A percentile compares a stretch with the other conserved stretches of the same genome.
phyloP scores from a whole-genome alignment of 441 rosid genomes.

The Syzygium syzygioides region DNA sequence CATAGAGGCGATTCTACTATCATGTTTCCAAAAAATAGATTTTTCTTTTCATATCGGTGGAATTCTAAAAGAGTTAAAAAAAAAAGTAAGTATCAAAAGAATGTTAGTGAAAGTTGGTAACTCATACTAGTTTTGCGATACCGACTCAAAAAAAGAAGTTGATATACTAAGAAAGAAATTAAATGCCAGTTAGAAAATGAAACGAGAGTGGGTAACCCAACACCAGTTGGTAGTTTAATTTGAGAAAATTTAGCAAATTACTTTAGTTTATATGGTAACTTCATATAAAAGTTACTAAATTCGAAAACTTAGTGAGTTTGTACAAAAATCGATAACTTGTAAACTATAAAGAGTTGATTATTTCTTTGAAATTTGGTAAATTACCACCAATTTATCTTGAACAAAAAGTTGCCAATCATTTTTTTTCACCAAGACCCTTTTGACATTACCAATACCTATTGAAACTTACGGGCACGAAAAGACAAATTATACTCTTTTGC shows the following conservation, averaged over 20 bases:
- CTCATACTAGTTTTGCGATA: background rate
- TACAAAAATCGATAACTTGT: background rate
- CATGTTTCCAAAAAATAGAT: background rate
- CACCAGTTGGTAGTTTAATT: background rate
- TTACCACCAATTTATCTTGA: background rate
- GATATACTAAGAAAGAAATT: background rate
- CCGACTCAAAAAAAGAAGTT: background rate
- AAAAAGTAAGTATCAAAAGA: background rate
- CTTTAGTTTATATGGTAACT: background rate
- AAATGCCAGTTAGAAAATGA: background rate
- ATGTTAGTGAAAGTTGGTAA: background rate
- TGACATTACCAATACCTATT: background rate
- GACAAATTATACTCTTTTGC: background rate
- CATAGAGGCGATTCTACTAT: background rate
- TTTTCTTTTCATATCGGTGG: background rate
- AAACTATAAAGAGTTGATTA: background rate
- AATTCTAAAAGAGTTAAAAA: background rate
- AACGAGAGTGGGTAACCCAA: background rate
- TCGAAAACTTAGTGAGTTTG: background rate
- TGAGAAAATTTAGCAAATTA: background rate
- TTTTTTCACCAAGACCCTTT: background rate
- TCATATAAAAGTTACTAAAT: background rate
- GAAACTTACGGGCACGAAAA: background rate
- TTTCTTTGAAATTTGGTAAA: background rate
- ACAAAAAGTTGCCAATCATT: background rate